These are phyloP conservation scores for Aurinia saxatilis DNA, from an alignment of 345 rosid genomes.

Conservation along the genomic window DNA sequence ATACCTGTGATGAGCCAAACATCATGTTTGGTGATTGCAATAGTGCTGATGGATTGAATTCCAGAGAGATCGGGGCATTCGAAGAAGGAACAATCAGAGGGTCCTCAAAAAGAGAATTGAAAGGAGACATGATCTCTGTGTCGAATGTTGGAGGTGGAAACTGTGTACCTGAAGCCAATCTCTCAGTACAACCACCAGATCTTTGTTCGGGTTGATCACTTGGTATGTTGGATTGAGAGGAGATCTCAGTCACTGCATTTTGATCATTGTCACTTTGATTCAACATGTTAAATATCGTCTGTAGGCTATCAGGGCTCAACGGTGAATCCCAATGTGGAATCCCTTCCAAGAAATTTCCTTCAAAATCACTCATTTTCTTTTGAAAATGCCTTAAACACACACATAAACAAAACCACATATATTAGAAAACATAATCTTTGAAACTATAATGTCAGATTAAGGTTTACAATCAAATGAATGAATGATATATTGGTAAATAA, in stretches of 20 bases:
- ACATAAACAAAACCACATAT: background rate
- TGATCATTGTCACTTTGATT: constrained; percentile 4
- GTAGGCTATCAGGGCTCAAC: constrained; percentile 4
- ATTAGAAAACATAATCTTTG: too few relatives aligned
- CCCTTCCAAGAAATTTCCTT: background rate
- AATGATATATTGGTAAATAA: too few relatives aligned
- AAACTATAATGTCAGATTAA: too few relatives aligned
- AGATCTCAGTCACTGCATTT: background rate
- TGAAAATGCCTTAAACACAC: too few relatives aligned
- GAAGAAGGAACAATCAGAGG: background rate
- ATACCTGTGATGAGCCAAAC: background rate
- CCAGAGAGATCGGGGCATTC: background rate
- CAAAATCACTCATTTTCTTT: constrained; percentile 1
- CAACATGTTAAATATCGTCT: background rate
- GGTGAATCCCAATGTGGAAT: background rate
- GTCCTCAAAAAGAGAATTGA: too few relatives aligned
- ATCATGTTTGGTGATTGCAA: constrained; percentile 7
- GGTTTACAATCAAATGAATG: too few relatives aligned
- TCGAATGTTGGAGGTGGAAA: background rate
- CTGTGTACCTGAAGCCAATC: constrained; percentile 1
- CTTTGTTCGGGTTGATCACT: background rate
- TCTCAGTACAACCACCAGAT: background rate
- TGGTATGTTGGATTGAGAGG: background rate
- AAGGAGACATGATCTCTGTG: background rate
- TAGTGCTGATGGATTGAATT: constrained; percentile 9